A percentile compares a stretch with the other conserved stretches of the same genome.
Evolutionary conservation across 179 eudicot genomes (phyloP).

Genomic region (Sideroxylon spinosum): DNA sequence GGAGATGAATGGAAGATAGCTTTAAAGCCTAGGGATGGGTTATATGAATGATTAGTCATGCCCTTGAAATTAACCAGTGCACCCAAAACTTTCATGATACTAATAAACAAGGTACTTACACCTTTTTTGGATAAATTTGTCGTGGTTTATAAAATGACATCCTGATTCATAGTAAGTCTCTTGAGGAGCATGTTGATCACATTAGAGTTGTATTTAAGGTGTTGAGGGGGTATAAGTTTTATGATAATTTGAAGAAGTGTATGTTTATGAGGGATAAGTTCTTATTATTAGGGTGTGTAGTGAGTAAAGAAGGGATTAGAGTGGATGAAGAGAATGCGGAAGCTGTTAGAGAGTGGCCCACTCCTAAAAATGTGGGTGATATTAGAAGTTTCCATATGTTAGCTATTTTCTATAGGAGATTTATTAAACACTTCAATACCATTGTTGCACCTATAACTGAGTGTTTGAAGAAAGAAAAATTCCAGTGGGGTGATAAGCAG

Average conservation of each 20-base stretch:
- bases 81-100: background rate
- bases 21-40: background rate
- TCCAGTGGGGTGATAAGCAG: background rate
- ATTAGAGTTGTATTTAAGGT: background rate
- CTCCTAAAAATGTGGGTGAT: background rate
- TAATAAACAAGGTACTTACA: background rate
- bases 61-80: background rate
- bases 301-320: background rate
- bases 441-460: background rate
- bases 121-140: background rate
- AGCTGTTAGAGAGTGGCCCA: background rate
- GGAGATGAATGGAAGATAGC: too few species aligned
- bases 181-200: background rate
- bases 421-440: background rate
- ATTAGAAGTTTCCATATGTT: background rate
- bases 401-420: background rate
- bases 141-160: too few species aligned
- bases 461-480: background rate
- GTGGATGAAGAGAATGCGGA: background rate
- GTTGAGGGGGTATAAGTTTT: background rate
- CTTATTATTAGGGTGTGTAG: background rate
- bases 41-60: background rate
- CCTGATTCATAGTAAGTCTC: background rate
- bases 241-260: background rate
- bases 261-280: background rate